Base-by-base conservation (phyloP, 2,329 filamentous ascomycete species). In the Pleomassaria siparia region DNA sequence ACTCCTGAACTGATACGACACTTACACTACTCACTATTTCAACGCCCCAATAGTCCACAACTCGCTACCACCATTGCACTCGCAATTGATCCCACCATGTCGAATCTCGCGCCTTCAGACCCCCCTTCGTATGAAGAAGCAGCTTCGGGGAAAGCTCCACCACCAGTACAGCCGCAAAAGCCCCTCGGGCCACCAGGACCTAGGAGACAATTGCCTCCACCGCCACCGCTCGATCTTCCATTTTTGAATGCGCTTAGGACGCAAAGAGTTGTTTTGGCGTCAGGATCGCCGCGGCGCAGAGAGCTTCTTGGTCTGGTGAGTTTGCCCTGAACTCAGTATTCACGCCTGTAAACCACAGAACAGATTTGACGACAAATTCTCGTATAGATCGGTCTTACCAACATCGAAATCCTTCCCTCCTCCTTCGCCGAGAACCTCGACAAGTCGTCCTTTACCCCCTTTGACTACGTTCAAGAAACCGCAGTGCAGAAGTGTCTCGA, bases 401-500 rank as follows among this genome's bases (percentile, higher is more conserved):
- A 91, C 64, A 73, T 96, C 64, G 91, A 97, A 72, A 83, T 96
- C 63, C 80, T 86, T 51, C 90, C 94, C 13, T 96, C 90, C 33
- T 85, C 81, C 44, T 85, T 89, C 55, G 86, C 89, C 43, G 94
- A 99, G 75, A 81, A 97, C 74, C 82, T 96, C 45, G 81, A 89
- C 61, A 96, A 97, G 71, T 95, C 96, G 71, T 69, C 74, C 2
- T 81, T 92, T 49, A 83, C 85, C 1, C 89, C 94, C 1, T 88
- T 89, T 69, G 91, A 95, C 74, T 99, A 99, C 75, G 94, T 96
- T 16, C 79, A 91, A 12, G 84, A 86, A 47, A 99, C 94, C 2
- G 92, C 92, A 3, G 83, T 83, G 18, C 82, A 87, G 59, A 99
- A 99, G 73, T 88, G 86, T 42, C 80, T 90, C 35, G 81, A 87